These are phyloP conservation scores for Phytophthora melonis DNA, from an alignment of 352 stramenopile genomes.

Conservation along the genomic window DNA sequence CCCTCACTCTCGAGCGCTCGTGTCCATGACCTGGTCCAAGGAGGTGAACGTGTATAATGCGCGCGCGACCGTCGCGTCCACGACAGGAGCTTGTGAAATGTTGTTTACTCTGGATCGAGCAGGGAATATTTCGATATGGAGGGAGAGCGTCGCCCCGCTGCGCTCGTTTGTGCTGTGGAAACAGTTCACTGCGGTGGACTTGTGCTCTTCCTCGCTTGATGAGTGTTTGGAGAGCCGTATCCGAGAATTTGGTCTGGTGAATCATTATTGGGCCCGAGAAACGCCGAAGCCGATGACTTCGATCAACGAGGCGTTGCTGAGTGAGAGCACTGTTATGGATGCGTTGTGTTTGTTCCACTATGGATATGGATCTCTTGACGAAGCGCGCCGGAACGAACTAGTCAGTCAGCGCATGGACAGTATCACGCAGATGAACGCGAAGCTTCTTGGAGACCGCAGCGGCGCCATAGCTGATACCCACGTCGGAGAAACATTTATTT, in stretches of 20 bases:
- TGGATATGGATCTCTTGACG: constrained; percentile 62
- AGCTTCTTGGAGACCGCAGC: constrained; percentile 64
- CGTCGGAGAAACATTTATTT: constrained; percentile 69
- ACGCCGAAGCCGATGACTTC: constrained; percentile 29
- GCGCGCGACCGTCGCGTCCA: constrained; percentile 28
- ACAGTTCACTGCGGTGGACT: constrained; percentile 53
- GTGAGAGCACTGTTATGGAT: constrained; percentile 73
- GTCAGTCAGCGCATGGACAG: constrained; percentile 77
- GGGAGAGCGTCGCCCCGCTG: constrained; percentile 57
- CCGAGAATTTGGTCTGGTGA: constrained; percentile 43
- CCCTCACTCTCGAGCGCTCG: constrained; percentile 65
- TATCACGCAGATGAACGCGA: constrained; percentile 65
- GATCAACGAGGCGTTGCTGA: constrained; percentile 69
- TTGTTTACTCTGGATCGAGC: constrained; percentile 76
- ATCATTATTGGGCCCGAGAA: constrained; percentile 52
- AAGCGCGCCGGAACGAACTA: constrained; percentile 63
- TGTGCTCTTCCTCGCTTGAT: constrained; percentile 28
- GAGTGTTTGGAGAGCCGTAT: constrained; percentile 23
- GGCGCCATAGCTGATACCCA: constrained; percentile 71
- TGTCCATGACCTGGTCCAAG: constrained; percentile 64
- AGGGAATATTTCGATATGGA: constrained; percentile 81
- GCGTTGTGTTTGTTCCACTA: constrained; percentile 81
- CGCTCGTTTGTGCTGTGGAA: constrained; percentile 83
- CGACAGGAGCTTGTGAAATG: constrained; percentile 58
- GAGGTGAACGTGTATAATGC: constrained; percentile 62